Percentiles rank a stretch among this genome's conserved stretches.
These are phyloP conservation scores for Xanthoconium stramineum DNA, from an alignment of 768 basidiomycete genomes.

Conservation along the genomic window DNA sequence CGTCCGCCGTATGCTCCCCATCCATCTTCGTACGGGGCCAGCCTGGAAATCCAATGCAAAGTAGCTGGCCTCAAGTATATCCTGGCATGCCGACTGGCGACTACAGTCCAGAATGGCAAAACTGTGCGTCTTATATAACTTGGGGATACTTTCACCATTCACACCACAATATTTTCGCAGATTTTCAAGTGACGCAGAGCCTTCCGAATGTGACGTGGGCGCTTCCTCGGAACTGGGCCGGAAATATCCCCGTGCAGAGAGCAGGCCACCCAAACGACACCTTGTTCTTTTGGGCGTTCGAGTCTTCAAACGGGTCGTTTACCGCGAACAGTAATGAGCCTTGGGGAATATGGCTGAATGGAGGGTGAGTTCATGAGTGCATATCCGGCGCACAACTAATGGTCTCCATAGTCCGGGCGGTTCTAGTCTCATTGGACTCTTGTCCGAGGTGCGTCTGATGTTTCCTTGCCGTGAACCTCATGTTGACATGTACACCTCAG, in stretches of 20 bases:
- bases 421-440: slow-evolving; percentile 60
- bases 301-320: slow-evolving; percentile 53
- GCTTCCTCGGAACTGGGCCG: slow-evolving; percentile 50
- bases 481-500: slow-evolving; percentile 28
- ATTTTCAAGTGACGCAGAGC: slow-evolving; percentile 54
- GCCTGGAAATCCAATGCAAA: neutral
- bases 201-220: slow-evolving; percentile 60
- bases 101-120: slow-evolving; percentile 23
- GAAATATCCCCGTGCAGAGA: slow-evolving; percentile 63
- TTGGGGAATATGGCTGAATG: slow-evolving; percentile 73
- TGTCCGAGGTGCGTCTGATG: slow-evolving; percentile 49
- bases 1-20: neutral
- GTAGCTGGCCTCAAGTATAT: slow-evolving; percentile 1
- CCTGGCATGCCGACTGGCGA: neutral
- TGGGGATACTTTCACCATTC: too few relatives aligned
- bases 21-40: neutral
- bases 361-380: slow-evolving; percentile 44
- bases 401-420: slow-evolving; percentile 50
- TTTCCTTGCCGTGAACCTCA: neutral
- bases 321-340: slow-evolving; percentile 45
- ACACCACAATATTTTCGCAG: slow-evolving; percentile 29
- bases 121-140: slow-evolving; percentile 39
- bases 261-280: slow-evolving; percentile 61
- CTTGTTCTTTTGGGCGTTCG: slow-evolving; percentile 63
- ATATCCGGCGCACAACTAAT: neutral